Percentiles rank a stretch among this genome's conserved stretches.
phyloP scores from a whole-genome alignment of 208 protist species.

The Angomonas deanei region DNA sequence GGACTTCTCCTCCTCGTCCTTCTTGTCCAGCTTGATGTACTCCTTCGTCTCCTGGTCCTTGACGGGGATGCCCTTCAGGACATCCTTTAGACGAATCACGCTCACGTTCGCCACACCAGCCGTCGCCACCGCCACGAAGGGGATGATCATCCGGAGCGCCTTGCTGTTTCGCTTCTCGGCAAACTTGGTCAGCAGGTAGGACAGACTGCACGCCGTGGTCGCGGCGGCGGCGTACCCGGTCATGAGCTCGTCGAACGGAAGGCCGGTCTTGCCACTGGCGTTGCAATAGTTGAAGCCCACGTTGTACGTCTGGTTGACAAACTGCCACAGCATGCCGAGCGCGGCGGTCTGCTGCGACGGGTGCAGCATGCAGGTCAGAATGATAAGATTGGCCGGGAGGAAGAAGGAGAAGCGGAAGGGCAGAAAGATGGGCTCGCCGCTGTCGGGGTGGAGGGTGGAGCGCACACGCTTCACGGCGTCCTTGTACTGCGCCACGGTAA shows the following conservation, averaged over 20 bases:
- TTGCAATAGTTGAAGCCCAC: constrained; percentile 91
- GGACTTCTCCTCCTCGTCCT: constrained; percentile 36
- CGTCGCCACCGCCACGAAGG: constrained; percentile 72
- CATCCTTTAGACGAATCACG: constrained; percentile 73
- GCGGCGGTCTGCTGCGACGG: constrained; percentile 50
- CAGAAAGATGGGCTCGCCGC: constrained; percentile 50
- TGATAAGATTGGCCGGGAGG: constrained; percentile 84
- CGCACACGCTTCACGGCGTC: constrained; percentile 33
- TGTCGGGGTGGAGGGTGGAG: constrained; percentile 80
- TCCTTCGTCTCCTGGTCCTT: constrained; percentile 50
- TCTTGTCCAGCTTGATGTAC: constrained; percentile 31
- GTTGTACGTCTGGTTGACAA: constrained; percentile 89
- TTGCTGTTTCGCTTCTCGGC: neutral
- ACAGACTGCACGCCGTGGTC: constrained; percentile 19
- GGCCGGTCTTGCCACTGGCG: constrained; percentile 59
- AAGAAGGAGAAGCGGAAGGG: constrained; percentile 88
- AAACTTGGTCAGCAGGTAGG: constrained; percentile 18
- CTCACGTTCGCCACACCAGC: constrained; percentile 76
- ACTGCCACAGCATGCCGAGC: constrained; percentile 82
- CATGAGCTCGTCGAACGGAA: constrained; percentile 41
- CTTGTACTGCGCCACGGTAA: constrained; percentile 31
- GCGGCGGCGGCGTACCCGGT: constrained; percentile 30
- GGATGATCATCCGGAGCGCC: constrained; percentile 34
- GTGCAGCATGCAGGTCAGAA: constrained; percentile 70
- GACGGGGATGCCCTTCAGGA: constrained; percentile 57